Evolutionary conservation across 2,329 filamentous ascomycete genomes (phyloP), one percentile per base, ranked within the genome.

Genomic region (Chalaropsis thielavioides): DNA sequence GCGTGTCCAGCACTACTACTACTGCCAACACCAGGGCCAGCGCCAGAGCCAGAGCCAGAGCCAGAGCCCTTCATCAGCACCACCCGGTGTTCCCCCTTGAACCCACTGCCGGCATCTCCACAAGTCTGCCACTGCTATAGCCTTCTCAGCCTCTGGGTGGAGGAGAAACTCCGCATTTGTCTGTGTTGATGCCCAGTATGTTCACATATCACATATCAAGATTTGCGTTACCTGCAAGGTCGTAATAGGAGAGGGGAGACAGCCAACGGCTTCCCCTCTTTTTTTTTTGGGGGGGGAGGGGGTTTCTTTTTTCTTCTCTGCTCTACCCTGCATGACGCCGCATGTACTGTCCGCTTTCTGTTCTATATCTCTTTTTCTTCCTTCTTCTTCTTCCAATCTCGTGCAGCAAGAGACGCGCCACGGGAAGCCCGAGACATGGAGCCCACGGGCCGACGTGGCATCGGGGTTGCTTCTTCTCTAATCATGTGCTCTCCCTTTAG

Each of bases 141-240:
- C 35, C 35, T 38, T 38, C 35, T 38, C 8, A 10, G 35, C 35
- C 35, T 4, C 8, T 13, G 19, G 24, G 24, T 51, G 46, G 46
- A 51, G 46, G 46, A 51, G 46, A 58, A 58, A 58, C 51, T 58
- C 51, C 51, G 35, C 51, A 58, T 35, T 58, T 58, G 24, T 35
- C 51, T 58, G 51, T 58, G 51, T 58, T 58, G 51, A 58, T 58
- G 51, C 51, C 51, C 51, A 58, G 51, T 35, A 35, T 58, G 51
- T 58, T 24, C 51, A 58, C 51, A 58, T 58, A 15, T 24, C 51
- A 58, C 51, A 58, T 58, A 15, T 58, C 51, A 58, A 58, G 51
- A 35, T 58, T 58, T 58, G 51, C 51, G 24, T 17, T 58, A 35
- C 51, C 51, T 35, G 51, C 27, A n/a, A 38, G 13, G 51, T 58